Evolutionary conservation across 2,329 filamentous ascomycete species (phyloP), one percentile per base, ranked within the genome.

Genomic region (Lasiodiplodia hormozganensis): DNA sequence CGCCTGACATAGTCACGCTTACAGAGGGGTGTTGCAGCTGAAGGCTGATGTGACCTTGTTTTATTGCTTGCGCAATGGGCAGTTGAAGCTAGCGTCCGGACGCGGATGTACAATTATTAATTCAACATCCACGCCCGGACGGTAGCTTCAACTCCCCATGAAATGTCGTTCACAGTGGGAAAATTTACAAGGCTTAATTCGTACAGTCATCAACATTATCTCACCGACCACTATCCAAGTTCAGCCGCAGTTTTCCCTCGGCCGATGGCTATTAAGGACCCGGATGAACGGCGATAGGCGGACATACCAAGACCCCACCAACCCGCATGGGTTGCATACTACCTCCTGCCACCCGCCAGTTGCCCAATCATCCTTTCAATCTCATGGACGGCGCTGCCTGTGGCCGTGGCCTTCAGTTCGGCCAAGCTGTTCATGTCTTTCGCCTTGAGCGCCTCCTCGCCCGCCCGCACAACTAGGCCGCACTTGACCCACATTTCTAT

Each of bases 401-500:
- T 91, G 18, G 93, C 94, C 72, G 91, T 93, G 68, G 87, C 87
- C 72, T 93, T 85, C 71, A 98, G 81, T 64, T 89, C 85, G 73
- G 91, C 88, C 81, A 96, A 89, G n/a, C 90, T 83, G 73, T 90
- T 90, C 60, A 88, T 83, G 77, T 99, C 92, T 80, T 92, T 96
- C 69, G 87, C 85, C 82, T 90, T 93, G 69, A 94, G 86, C 3
- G 96, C 95, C 82, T 98, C 96, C 81, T 98, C 94, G 4, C 92
- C 96, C 2, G 96, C 96, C 81, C 93, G 94, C 34, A 91, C 87
- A 54, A 93, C 85, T 89, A 97, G 88, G 21, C 95, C 95, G 79
- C 96, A 98, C 82, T 97, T 97, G 74, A 97, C 90, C 87, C 94
- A 99, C 95, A 99, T 97, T 72, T 91, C 88, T 67, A 97, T 90